phyloP scores from a whole-genome alignment of 2,329 filamentous ascomycete species.

The Fusarium verrucosum region DNA sequence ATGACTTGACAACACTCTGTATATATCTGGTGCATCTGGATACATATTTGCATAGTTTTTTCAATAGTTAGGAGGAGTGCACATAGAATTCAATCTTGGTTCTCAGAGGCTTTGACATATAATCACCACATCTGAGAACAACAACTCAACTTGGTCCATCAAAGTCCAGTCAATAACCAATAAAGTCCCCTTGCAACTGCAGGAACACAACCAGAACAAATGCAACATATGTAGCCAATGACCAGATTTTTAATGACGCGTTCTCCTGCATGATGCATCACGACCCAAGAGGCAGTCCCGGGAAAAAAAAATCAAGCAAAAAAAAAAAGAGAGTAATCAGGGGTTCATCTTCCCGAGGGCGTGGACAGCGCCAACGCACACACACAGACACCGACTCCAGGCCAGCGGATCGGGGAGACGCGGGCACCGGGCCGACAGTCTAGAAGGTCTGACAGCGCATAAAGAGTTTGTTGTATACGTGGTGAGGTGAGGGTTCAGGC shows the following conservation, averaged over 20 bases:
- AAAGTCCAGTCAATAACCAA: not conserved
- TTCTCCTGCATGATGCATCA: constrained; percentile 42
- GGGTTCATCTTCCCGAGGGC: constrained; percentile 25
- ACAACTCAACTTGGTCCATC: not conserved
- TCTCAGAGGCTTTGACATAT: not conserved
- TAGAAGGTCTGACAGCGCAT: constrained; percentile 25
- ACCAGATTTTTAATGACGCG: constrained; percentile 17
- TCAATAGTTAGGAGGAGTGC: not conserved
- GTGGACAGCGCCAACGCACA: constrained; percentile 24
- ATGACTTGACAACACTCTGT: not conserved
- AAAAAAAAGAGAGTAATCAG: constrained; percentile 1
- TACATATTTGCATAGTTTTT: not conserved
- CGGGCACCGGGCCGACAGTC: constrained; percentile 34
- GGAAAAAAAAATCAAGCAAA: constrained; percentile 7
- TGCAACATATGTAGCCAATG: constrained; percentile 16
- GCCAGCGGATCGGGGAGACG: constrained; percentile 31
- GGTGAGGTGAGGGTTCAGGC: constrained; percentile 7
- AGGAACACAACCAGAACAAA: constrained; percentile 8
- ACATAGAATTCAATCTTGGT: constrained; percentile 9
- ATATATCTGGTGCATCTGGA: not conserved
- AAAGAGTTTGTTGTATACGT: constrained; percentile 9
- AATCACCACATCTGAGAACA: not conserved
- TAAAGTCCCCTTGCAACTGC: not conserved
- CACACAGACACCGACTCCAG: constrained; percentile 15
- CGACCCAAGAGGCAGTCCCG: constrained; percentile 3